Evolutionary conservation across 768 basidiomycete genomes (phyloP).

Genomic region (Strobilomyces echinocephalus): DNA sequence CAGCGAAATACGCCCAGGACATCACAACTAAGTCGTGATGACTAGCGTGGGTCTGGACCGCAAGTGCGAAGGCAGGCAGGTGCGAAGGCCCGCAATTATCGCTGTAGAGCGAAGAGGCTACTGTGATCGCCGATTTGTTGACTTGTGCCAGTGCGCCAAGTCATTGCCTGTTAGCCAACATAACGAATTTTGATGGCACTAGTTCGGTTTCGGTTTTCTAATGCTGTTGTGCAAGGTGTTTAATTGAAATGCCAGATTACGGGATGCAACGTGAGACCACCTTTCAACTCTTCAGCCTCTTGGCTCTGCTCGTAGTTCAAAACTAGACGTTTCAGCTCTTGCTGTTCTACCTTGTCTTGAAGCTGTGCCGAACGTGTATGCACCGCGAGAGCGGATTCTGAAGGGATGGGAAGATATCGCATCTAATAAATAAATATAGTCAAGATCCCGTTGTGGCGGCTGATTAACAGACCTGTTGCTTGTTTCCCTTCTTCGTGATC

Average conservation of each 20-base stretch:
- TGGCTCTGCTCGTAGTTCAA: conserved; percentile 88
- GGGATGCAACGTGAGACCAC: conserved; percentile 29
- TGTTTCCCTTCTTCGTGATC: conserved; percentile 89
- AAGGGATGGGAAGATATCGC: conserved; percentile 85
- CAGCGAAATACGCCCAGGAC: conserved; percentile 12
- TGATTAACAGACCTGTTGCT: conserved; percentile 61
- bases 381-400: conserved; percentile 81
- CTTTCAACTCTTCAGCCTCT: conserved; percentile 79
- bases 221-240: conserved; percentile 36
- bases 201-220: conserved; percentile 64
- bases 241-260: neutral
- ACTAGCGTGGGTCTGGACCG: conserved; percentile 18
- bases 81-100: conserved; percentile 20
- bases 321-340: conserved; percentile 93
- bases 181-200: conserved; percentile 75
- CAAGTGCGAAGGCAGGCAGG: neutral
- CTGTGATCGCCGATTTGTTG: conserved; percentile 15
- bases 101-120: conserved; percentile 21
- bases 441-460: conserved; percentile 1
- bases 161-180: conserved; percentile 46
- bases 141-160: conserved; percentile 8
- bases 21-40: conserved; percentile 11
- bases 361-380: conserved; percentile 89
- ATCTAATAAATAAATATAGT: conserved; percentile 41
- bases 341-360: conserved; percentile 94